phyloP scores from a whole-genome alignment of 2,329 filamentous ascomycete species.

The Phaeophleospora eucalypticola region DNA sequence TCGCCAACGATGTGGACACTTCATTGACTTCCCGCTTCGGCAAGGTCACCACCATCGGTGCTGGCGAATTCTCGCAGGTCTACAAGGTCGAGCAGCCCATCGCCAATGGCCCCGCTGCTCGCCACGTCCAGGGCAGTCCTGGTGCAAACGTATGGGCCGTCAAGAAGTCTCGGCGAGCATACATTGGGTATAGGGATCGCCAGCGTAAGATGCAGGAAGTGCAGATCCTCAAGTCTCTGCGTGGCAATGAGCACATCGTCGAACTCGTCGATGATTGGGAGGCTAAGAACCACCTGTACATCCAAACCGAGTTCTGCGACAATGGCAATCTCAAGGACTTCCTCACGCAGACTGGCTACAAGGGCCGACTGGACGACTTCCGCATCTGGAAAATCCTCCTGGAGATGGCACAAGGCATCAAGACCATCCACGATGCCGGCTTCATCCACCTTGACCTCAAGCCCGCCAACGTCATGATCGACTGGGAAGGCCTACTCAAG shows the following conservation, averaged over 20 bases:
- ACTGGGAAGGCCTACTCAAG: constrained; percentile 75
- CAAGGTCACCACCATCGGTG: constrained; percentile 73
- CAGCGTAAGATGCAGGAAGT: constrained; percentile 81
- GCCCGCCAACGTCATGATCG: constrained; percentile 78
- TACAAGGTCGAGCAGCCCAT: constrained; percentile 65
- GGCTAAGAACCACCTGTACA: constrained; percentile 78
- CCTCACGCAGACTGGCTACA: constrained; percentile 73
- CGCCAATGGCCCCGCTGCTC: constrained; percentile 28
- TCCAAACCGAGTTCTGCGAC: constrained; percentile 95
- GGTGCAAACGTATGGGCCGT: constrained; percentile 68
- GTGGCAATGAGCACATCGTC: constrained; percentile 78
- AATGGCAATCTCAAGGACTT: constrained; percentile 88
- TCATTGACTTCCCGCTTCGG: constrained; percentile 72
- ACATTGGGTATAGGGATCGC: constrained; percentile 74
- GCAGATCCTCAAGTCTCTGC: constrained; percentile 69
- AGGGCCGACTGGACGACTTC: constrained; percentile 89
- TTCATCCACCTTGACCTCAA: constrained; percentile 85
- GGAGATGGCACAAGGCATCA: constrained; percentile 75
- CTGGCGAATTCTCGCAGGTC: constrained; percentile 90
- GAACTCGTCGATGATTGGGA: constrained; percentile 87
- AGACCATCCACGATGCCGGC: constrained; percentile 82
- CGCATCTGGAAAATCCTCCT: constrained; percentile 97
- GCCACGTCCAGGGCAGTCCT: constrained; percentile 22
- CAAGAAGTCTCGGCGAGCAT: constrained; percentile 84
- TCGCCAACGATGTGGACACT: constrained; percentile 70